Evolutionary conservation across 163 green algal genomes (phyloP).

Genomic region (Chlorella variabilis): DNA sequence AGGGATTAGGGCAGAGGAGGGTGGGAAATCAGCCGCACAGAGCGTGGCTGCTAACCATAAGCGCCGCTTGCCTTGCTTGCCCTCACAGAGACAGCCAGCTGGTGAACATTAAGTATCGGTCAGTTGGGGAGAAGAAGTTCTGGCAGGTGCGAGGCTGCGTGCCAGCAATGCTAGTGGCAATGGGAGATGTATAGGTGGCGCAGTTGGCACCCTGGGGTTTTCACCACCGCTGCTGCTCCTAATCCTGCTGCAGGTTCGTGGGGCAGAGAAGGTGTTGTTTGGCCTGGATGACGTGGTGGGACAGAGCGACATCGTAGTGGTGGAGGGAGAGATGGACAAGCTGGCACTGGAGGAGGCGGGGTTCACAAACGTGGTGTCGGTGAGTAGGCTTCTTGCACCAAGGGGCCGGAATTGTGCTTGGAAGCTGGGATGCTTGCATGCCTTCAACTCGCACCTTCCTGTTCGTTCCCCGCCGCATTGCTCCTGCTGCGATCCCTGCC

Average conservation of each 20-base stretch:
- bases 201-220: not conserved
- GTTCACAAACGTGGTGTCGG: slow-evolving; percentile 69
- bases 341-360: slow-evolving; percentile 71
- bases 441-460: not conserved
- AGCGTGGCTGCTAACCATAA: not conserved
- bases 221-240: not conserved
- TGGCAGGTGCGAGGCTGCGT: slow-evolving; percentile 61
- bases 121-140: slow-evolving; percentile 67
- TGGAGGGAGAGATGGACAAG: slow-evolving; percentile 78
- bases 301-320: slow-evolving; percentile 60
- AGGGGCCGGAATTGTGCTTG: not conserved
- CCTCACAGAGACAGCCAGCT: slow-evolving; percentile 70
- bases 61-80: not conserved
- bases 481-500: not conserved
- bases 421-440: not conserved
- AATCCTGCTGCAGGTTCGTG: slow-evolving; percentile 68
- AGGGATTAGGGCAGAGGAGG: too few species aligned
- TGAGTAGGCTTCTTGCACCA: slow-evolving; percentile 5
- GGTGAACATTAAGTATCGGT: slow-evolving; percentile 93
- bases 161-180: too few species aligned
- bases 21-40: not conserved
- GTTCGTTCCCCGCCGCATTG: not conserved
- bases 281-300: slow-evolving; percentile 77
- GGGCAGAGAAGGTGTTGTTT: slow-evolving; percentile 88
- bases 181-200: not conserved